Evolutionary conservation across 805 yeast species (phyloP).

Genomic region (Hanseniaspora hatyaiensis): DNA sequence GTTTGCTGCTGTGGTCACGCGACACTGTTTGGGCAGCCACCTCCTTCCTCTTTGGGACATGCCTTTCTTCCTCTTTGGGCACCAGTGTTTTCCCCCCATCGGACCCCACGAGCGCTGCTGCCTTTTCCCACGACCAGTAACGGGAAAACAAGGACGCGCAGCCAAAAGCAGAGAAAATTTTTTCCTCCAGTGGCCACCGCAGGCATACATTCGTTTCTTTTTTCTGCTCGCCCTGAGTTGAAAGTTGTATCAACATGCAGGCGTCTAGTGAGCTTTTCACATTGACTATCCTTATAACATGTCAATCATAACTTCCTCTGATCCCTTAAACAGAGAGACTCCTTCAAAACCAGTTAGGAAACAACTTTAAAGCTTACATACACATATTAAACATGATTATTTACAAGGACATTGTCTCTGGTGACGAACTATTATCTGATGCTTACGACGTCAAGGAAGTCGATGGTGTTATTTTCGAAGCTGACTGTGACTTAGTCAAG

Average conservation of each 20-base stretch:
- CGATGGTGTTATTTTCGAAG: slow-evolving; percentile 89
- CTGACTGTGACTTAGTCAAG: slow-evolving; percentile 85
- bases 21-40: no score
- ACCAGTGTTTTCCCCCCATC: not conserved
- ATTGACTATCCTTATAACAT: no score
- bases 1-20: no score
- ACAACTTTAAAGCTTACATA: not conserved
- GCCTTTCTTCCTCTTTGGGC: not conserved
- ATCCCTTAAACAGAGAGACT: not conserved
- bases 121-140: no score
- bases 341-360: slow-evolving; percentile 1
- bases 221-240: not conserved
- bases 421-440: slow-evolving; percentile 93
- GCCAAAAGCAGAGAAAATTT: no score
- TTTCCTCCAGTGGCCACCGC: no score
- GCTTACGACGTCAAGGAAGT: slow-evolving; percentile 86
- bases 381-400: slow-evolving; percentile 27
- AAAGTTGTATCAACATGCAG: no score
- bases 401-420: slow-evolving; percentile 71
- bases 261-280: not conserved
- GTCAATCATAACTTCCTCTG: no score
- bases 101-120: no score
- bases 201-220: not conserved
- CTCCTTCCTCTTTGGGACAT: no score
- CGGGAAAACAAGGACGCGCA: no score